Conservation (phyloP, 108 stramenopile genomes). For the Pseudonitzschia multistriata region DNA sequence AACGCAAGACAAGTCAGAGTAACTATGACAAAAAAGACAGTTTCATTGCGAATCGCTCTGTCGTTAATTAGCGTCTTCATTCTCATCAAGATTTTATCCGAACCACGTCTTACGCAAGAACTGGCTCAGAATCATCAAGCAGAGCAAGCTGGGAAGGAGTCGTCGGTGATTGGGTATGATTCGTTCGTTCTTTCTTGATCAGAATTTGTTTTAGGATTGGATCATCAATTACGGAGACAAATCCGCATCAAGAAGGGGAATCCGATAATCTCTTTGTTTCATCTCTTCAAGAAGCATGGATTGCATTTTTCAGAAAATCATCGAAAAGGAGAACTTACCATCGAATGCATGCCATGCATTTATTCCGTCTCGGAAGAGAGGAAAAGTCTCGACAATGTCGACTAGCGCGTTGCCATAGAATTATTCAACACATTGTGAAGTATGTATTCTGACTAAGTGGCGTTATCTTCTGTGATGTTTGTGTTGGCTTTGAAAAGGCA, state of each 20-base stretch:
- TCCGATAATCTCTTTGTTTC: slow-evolving; percentile 46
- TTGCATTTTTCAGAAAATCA: neutral
- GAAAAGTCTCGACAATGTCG: too few relatives aligned
- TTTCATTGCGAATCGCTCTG: slow-evolving; percentile 40
- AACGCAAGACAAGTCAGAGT: slow-evolving; percentile 43
- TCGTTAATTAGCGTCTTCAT: slow-evolving; percentile 38
- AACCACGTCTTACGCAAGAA: neutral
- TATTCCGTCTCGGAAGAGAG: too few relatives aligned
- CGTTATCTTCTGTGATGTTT: too few relatives aligned
- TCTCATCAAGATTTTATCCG: slow-evolving; percentile 20
- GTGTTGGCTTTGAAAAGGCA: too few relatives aligned
- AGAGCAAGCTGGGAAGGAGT: neutral
- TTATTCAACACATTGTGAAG: too few relatives aligned
- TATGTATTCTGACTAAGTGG: too few relatives aligned
- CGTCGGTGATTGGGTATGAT: slow-evolving; percentile 7
- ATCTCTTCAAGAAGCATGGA: slow-evolving; percentile 38
- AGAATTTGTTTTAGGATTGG: slow-evolving; percentile 30
- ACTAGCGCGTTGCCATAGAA: too few relatives aligned
- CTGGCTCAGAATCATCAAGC: too few relatives aligned
- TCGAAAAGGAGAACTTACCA: slow-evolving; percentile 1
- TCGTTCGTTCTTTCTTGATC: slow-evolving; percentile 41
- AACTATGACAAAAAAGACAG: slow-evolving; percentile 57
- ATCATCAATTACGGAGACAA: slow-evolving; percentile 54
- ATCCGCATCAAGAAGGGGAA: slow-evolving; percentile 64
- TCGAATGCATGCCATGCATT: neutral